Conservation (phyloP, 306 rosid species). For the Vigna hirtella region DNA sequence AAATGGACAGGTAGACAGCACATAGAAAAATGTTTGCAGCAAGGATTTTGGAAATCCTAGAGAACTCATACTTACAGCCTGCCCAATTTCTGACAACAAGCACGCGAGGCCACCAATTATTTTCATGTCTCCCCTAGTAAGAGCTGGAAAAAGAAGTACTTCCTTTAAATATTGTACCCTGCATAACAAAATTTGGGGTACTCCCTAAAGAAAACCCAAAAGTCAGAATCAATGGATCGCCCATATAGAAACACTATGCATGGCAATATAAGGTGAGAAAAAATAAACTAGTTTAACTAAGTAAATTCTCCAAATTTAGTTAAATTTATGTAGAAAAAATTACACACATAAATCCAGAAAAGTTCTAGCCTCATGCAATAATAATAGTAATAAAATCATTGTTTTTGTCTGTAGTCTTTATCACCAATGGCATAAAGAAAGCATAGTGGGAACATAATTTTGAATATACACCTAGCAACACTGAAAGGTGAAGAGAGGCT, state of each 20-base stretch:
- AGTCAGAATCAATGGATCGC: slow-evolving; percentile 38
- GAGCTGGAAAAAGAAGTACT: slow-evolving; percentile 88
- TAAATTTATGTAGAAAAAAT: slow-evolving; percentile 31
- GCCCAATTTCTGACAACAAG: slow-evolving; percentile 95
- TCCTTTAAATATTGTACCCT: slow-evolving; percentile 87
- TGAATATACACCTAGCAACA: slow-evolving; percentile 18
- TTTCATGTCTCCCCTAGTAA: slow-evolving; percentile 75
- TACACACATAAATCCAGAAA: slow-evolving; percentile 8
- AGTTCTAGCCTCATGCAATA: slow-evolving; percentile 33
- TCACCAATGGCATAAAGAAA: slow-evolving; percentile 17
- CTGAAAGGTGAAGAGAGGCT: neutral
- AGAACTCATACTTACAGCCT: slow-evolving; percentile 75
- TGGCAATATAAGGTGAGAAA: slow-evolving; percentile 1
- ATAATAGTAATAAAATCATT: slow-evolving; percentile 18
- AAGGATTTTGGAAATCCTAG: slow-evolving; percentile 36
- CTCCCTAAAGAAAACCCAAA: slow-evolving; percentile 72
- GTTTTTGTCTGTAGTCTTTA: slow-evolving; percentile 13
- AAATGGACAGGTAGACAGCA: slow-evolving; percentile 16
- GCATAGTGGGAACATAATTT: slow-evolving; percentile 20
- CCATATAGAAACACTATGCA: slow-evolving; percentile 3
- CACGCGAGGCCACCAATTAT: slow-evolving; percentile 88
- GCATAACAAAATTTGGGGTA: slow-evolving; percentile 86
- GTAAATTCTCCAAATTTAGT: slow-evolving; percentile 25
- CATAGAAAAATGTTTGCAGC: slow-evolving; percentile 7
- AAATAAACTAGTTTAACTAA: slow-evolving; percentile 9